A percentile compares a stretch with the other conserved stretches of the same genome.
phyloP scores from a whole-genome alignment of 2,329 filamentous ascomycete genomes.

The Exophiala xenobiotica region DNA sequence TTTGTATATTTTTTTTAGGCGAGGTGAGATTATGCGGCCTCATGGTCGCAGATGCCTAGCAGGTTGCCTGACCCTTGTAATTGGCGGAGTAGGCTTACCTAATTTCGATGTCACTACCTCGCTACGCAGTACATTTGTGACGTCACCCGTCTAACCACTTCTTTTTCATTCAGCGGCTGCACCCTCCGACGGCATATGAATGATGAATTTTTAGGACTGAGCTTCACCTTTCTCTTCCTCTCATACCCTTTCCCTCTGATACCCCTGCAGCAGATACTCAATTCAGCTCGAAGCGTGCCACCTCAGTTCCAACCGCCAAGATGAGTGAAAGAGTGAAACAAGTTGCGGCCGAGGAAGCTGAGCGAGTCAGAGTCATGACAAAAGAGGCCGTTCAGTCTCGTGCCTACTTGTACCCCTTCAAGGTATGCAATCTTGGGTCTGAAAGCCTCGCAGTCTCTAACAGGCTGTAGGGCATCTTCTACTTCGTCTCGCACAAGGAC shows the following conservation, averaged over 20 bases:
- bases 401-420: conserved; percentile 84
- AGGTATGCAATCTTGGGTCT: conserved; percentile 41
- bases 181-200: neutral
- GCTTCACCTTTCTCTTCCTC: neutral
- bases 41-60: too few species aligned
- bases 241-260: neutral
- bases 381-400: conserved; percentile 70
- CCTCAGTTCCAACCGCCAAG: neutral
- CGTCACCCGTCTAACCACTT: neutral
- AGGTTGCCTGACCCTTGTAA: too few species aligned
- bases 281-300: neutral
- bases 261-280: neutral
- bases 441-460: conserved; percentile 2
- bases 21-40: too few species aligned
- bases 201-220: neutral
- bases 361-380: conserved; percentile 63
- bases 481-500: conserved; percentile 57
- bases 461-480: conserved; percentile 55
- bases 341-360: conserved; percentile 67
- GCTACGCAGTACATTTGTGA: too few species aligned
- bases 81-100: too few species aligned
- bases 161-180: neutral
- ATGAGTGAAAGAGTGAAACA: conserved; percentile 53
- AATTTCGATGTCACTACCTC: too few species aligned
- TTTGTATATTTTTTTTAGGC: too few species aligned